phyloP scores from a whole-genome alignment of 108 stramenopile species.

The Schizochytrium sp. region DNA sequence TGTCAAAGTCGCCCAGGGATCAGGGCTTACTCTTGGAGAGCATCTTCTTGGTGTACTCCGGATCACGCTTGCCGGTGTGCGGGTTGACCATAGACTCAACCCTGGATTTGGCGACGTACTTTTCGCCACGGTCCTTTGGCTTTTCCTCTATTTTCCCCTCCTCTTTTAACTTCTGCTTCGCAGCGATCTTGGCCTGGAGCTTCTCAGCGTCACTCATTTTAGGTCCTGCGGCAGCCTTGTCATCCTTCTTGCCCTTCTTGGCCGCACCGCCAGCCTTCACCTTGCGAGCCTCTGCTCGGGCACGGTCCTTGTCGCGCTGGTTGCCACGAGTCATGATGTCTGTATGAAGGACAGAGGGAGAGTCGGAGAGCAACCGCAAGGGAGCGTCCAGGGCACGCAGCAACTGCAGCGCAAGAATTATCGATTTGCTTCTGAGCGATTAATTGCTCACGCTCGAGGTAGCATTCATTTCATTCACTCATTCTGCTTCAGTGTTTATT shows the following conservation, averaged over 20 bases:
- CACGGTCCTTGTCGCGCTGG: constrained; percentile 59
- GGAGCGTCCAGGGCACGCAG: neutral
- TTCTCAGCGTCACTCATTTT: constrained; percentile 39
- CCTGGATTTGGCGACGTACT: constrained; percentile 46
- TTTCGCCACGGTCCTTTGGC: constrained; percentile 40
- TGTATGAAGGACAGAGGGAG: neutral
- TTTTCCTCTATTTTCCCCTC: constrained; percentile 30
- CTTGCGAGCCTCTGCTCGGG: constrained; percentile 28
- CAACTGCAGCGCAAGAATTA: neutral
- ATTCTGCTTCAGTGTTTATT: too few relatives aligned
- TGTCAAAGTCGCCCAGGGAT: too few relatives aligned
- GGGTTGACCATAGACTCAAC: constrained; percentile 59
- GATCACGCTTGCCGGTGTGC: constrained; percentile 53
- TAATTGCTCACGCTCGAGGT: too few relatives aligned
- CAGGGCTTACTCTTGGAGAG: neutral
- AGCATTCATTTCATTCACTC: too few relatives aligned
- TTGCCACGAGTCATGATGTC: constrained; percentile 40
- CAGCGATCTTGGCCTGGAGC: constrained; percentile 50
- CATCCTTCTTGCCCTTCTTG: constrained; percentile 13
- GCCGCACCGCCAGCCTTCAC: neutral
- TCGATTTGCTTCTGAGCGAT: too few relatives aligned
- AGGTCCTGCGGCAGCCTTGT: neutral
- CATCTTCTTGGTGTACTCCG: constrained; percentile 55
- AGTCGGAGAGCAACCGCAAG: neutral
- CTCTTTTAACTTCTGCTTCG: constrained; percentile 34